These are phyloP conservation scores for Grosmannia huntii DNA, from an alignment of 2,329 filamentous ascomycete genomes.

Conservation along the genomic window DNA sequence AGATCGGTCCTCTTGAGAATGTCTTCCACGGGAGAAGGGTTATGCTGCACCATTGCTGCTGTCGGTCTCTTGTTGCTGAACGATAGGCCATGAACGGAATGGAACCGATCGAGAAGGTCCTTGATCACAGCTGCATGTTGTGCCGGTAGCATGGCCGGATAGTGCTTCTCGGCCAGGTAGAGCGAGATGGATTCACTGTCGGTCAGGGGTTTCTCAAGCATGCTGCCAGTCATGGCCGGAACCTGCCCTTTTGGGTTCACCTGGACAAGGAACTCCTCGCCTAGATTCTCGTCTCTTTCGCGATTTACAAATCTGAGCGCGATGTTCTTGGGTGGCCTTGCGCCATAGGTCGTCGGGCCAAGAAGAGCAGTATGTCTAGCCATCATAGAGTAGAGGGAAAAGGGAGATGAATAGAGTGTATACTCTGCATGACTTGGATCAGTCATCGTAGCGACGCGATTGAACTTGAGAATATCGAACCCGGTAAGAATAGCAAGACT, in stretches of 20 bases:
- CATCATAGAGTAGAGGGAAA: conserved; percentile 2
- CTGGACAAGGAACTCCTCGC: conserved; percentile 4
- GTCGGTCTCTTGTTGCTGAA: not conserved
- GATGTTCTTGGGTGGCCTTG: not conserved
- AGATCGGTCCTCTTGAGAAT: not conserved
- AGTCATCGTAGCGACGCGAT: not conserved
- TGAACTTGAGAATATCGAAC: too few species aligned
- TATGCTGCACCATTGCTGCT: not conserved
- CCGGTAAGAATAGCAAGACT: too few species aligned
- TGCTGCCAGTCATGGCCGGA: not conserved
- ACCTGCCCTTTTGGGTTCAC: conserved; percentile 6
- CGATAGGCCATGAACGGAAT: not conserved
- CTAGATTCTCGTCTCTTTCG: not conserved
- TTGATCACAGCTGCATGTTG: not conserved
- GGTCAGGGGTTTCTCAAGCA: not conserved
- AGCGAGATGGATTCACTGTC: not conserved
- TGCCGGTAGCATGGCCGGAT: not conserved
- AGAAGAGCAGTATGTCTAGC: not conserved
- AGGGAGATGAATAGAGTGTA: not conserved
- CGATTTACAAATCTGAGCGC: not conserved
- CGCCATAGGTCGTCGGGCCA: not conserved
- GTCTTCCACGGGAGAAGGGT: not conserved
- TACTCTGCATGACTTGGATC: not conserved
- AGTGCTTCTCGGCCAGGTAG: not conserved
- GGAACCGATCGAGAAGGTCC: not conserved